Evolutionary conservation across 352 stramenopile species (phyloP).

Genomic region (Phytophthora sp.): DNA sequence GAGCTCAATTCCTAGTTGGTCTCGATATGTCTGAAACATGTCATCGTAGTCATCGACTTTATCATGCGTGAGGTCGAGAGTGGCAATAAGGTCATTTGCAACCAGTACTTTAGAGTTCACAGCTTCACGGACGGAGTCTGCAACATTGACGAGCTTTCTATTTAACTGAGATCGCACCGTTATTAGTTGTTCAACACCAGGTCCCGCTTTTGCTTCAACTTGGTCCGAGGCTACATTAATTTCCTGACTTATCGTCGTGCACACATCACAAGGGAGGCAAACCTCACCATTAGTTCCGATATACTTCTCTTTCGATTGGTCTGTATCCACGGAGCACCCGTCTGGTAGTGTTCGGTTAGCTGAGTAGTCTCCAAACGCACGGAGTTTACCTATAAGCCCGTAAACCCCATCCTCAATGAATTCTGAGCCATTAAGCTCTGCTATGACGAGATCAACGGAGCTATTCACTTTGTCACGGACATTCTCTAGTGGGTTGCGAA

Average conservation of each 20-base stretch:
- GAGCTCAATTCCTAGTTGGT: conserved; percentile 37
- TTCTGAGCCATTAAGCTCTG: conserved; percentile 39
- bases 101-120: conserved; percentile 43
- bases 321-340: conserved; percentile 30
- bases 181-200: conserved; percentile 37
- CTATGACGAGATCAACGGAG: conserved; percentile 37
- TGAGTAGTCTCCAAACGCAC: conserved; percentile 37
- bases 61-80: conserved; percentile 27
- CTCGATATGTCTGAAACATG: conserved; percentile 45
- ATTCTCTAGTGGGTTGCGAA: conserved; percentile 47
- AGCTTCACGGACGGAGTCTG: conserved; percentile 32
- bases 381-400: conserved; percentile 35
- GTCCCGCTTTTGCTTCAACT: conserved; percentile 47
- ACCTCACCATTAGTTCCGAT: conserved; percentile 22
- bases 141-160: conserved; percentile 40
- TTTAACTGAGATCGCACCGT: conserved; percentile 41
- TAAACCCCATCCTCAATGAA: conserved; percentile 54
- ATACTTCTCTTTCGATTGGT: conserved; percentile 15
- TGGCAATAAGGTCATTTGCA: conserved; percentile 27
- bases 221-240: conserved; percentile 32
- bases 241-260: conserved; percentile 41
- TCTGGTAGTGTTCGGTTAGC: conserved; percentile 43
- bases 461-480: conserved; percentile 51
- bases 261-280: conserved; percentile 58
- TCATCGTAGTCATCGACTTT: conserved; percentile 37